Evolutionary conservation across 108 stramenopile genomes (phyloP).

Genomic region (Cyclotella choctawhatcheeana): DNA sequence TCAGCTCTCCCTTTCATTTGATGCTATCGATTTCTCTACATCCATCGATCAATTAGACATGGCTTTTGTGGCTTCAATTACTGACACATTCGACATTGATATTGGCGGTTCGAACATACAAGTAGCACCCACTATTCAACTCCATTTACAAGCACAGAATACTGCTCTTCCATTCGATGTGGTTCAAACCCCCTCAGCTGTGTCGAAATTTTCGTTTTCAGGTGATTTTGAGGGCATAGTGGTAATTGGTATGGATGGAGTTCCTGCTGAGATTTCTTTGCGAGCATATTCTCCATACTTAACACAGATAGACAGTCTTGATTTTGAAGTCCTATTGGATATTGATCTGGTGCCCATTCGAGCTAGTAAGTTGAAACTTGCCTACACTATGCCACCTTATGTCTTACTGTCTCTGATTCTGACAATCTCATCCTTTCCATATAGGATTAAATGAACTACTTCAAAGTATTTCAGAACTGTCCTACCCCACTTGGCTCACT

Average conservation of each 20-base stretch:
- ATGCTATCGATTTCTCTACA: not conserved
- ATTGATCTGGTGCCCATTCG: constrained; percentile 13
- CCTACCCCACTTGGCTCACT: constrained; percentile 12
- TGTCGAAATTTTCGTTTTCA: not conserved
- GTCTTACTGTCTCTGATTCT: not conserved
- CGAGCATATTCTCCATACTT: not conserved
- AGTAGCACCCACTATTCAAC: not conserved
- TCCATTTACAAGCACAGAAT: constrained; percentile 1
- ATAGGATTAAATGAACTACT: not conserved
- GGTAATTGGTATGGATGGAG: not conserved
- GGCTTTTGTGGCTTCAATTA: not conserved
- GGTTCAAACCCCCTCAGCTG: not conserved
- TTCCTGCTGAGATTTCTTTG: constrained; percentile 14
- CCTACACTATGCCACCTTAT: not conserved
- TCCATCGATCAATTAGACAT: not conserved
- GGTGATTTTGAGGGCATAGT: constrained; percentile 8
- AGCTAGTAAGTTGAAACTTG: constrained; percentile 1
- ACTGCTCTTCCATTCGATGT: constrained; percentile 14
- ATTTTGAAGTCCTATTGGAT: constrained; percentile 7
- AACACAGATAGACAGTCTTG: not conserved
- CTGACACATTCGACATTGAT: not conserved
- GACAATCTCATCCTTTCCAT: not conserved
- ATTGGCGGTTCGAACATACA: not conserved
- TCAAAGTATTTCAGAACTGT: constrained; percentile 1
- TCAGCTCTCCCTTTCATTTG: not conserved